These are phyloP conservation scores for Candida tammaniensis DNA, from an alignment of 805 yeast genomes.

Conservation along the genomic window DNA sequence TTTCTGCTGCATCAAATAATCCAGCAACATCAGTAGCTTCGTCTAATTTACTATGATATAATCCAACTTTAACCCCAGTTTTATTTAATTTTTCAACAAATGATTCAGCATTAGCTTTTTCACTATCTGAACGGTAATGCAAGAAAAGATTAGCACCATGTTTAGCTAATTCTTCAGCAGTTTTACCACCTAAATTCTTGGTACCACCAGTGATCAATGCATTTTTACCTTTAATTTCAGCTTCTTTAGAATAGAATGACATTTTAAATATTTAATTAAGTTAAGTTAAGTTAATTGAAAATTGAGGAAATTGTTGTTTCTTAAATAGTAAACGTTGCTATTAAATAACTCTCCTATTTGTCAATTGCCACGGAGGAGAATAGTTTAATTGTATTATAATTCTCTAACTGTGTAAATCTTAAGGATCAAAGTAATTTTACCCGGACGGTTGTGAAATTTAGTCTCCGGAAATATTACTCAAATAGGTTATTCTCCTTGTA, in stretches of 20 bases:
- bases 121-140: constrained; percentile 52
- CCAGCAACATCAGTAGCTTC: constrained; percentile 39
- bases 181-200: constrained; percentile 56
- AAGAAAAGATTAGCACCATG: constrained; percentile 52
- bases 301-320: neutral
- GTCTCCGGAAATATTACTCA: no score
- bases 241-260: constrained; percentile 11
- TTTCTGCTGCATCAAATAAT: constrained; percentile 46
- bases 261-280: no score
- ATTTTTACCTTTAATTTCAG: constrained; percentile 40
- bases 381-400: no score
- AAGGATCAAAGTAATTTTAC: no score
- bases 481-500: no score
- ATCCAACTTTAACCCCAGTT: constrained; percentile 37
- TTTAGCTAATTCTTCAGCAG: constrained; percentile 53
- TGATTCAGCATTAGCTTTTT: constrained; percentile 27
- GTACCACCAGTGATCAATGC: constrained; percentile 61
- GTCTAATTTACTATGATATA: constrained; percentile 42
- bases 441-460: no score
- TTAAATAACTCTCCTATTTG: no score
- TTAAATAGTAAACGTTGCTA: no score
- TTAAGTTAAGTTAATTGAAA: neutral
- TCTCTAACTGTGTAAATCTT: no score
- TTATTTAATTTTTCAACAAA: constrained; percentile 35
- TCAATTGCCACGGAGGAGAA: no score